Percentiles rank a stretch among this genome's conserved stretches.
These are phyloP conservation scores for Hypocreales sp. DNA, from an alignment of 2,329 filamentous ascomycete genomes.

Conservation along the genomic window DNA sequence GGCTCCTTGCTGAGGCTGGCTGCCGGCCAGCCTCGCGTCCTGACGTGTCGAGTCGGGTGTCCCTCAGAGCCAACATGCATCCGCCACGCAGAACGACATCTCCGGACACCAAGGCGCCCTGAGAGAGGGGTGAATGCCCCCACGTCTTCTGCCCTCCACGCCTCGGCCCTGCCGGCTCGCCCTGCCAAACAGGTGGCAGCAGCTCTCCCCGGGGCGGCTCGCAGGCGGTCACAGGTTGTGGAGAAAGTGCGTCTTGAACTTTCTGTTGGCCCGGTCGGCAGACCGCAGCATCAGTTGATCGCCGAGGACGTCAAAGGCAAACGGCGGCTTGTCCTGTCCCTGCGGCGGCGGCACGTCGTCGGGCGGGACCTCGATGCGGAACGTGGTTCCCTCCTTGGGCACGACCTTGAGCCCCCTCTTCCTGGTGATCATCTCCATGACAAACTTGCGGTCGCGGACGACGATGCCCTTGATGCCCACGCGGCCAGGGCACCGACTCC, in stretches of 20 bases:
- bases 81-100: too few relatives aligned
- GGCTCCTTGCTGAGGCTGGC: too few relatives aligned
- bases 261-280: slow-evolving; percentile 74
- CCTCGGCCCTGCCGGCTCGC: too few relatives aligned
- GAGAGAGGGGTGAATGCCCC: too few relatives aligned
- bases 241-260: slow-evolving; percentile 77
- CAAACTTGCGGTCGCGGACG: slow-evolving; percentile 73
- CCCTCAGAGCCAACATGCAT: too few relatives aligned
- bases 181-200: too few relatives aligned
- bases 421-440: slow-evolving; percentile 69
- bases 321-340: slow-evolving; percentile 10
- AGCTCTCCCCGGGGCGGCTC: too few relatives aligned
- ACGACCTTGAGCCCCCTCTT: slow-evolving; percentile 58
- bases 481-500: slow-evolving; percentile 64
- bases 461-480: slow-evolving; percentile 81
- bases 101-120: too few relatives aligned
- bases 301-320: slow-evolving; percentile 76
- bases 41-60: too few relatives aligned
- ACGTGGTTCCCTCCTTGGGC: slow-evolving; percentile 82
- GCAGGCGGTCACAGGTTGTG: slow-evolving; percentile 62
- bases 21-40: too few relatives aligned
- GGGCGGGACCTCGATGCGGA: slow-evolving; percentile 54
- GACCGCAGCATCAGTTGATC: slow-evolving; percentile 75
- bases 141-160: too few relatives aligned
- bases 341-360: slow-evolving; percentile 3